Base-by-base conservation (phyloP, 345 rosid species). In the Salix caprea region DNA sequence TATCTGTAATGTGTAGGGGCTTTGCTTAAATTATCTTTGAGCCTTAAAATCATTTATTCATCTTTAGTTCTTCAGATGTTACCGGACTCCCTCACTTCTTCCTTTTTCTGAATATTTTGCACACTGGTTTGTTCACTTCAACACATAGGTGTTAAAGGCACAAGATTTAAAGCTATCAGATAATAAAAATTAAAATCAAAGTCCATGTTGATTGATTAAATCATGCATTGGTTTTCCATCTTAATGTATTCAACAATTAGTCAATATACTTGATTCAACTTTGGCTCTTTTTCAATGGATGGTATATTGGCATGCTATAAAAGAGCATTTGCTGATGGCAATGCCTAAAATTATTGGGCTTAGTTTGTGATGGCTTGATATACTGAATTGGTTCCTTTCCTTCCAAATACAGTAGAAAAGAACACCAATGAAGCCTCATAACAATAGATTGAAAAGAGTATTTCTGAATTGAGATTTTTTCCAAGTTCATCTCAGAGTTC, bases 21-120 rank as follows among this genome's bases (percentile, higher is more conserved):
- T 78, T 56, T 76, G 65, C 52, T 80, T 65, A 69, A 68, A 11
- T 30, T 78, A 37, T 52, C 58, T 23, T 61, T 64, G 8, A 30
- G 21, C 46, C 23, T 24, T 42, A 58, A 52, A 30, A 21, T 16
- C n/a, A 48, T 32, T 50, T 1, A 48, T 32, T 50, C 48, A 10
- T 11, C 12, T 26, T 28, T 46, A 28, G 44, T 54, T 56, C 28
- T 26, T 15, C 18, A 68, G 39, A 39, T 67, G 15, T 68, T 67
- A 67, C 42, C 12, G 4, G 44, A 19, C 23, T 5, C 36, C 36
- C 44, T 50, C 26, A 21, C 26, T 24, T 62, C 21, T 36, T 48
- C 14, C 56, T 74, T 74, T 24, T 48, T 36, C 23, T 40, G 18
- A 58, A n/a, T 12, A 58, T 9, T n/a, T 56, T 56, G 26, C 62